Evolutionary conservation across 441 rosid species (phyloP).

Genomic region (Erodium moschatum): DNA sequence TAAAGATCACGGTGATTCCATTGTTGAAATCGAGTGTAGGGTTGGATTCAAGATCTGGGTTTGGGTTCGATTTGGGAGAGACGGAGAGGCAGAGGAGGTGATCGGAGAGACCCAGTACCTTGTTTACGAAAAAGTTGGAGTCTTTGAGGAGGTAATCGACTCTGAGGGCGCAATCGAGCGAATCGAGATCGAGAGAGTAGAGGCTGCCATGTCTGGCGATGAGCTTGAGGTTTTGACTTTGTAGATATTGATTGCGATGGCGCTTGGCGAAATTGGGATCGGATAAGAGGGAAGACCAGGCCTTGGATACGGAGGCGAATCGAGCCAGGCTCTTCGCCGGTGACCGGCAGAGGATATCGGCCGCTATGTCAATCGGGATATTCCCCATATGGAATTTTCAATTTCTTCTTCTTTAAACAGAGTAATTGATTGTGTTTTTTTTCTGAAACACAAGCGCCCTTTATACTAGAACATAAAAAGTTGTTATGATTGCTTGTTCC

Average conservation of each 20-base stretch:
- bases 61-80: neutral
- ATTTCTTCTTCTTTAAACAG: no score
- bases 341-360: neutral
- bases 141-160: neutral
- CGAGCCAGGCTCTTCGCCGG: neutral
- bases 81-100: neutral
- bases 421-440: no score
- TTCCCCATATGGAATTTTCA: neutral
- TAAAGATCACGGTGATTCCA: neutral
- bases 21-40: neutral
- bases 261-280: neutral
- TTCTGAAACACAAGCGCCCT: no score
- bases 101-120: neutral
- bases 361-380: neutral
- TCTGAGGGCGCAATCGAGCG: conserved; percentile 1
- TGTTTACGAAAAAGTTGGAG: neutral
- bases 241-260: neutral
- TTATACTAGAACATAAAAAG: no score
- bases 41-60: no score
- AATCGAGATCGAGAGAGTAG: neutral
- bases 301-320: neutral
- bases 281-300: neutral
- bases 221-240: neutral
- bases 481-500: no score
- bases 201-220: neutral